phyloP scores from a whole-genome alignment of 1,284 basidiomycete species.

The Melampsora americana region DNA sequence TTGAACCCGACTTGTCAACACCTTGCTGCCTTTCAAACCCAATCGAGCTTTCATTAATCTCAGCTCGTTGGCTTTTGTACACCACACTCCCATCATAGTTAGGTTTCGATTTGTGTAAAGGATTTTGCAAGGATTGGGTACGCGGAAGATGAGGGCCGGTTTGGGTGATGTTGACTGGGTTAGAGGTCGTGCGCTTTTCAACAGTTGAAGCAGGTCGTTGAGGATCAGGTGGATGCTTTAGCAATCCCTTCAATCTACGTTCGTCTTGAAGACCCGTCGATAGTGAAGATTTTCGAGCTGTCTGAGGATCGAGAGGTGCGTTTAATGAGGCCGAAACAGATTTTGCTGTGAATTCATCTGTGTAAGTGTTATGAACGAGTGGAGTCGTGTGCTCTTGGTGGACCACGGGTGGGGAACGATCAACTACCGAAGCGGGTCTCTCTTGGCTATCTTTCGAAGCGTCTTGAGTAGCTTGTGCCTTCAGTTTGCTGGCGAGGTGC shows the following conservation, averaged over 20 bases:
- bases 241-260: slow-evolving; percentile 2
- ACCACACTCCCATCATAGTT: slow-evolving; percentile 6
- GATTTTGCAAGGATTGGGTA: background rate
- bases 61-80: background rate
- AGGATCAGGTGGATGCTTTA: background rate
- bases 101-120: background rate
- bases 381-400: background rate
- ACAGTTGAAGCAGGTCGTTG: background rate
- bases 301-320: background rate
- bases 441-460: background rate
- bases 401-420: background rate
- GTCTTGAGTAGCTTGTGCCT: background rate
- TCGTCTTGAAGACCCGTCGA: background rate
- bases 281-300: background rate
- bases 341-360: background rate
- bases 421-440: background rate
- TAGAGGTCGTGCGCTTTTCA: background rate
- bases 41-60: background rate
- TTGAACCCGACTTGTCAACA: background rate
- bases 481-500: background rate
- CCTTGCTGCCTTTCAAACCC: background rate
- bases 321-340: background rate
- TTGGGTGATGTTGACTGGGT: background rate
- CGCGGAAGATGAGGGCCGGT: background rate
- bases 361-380: background rate